Base-by-base conservation (phyloP, 2,329 filamentous ascomycete species). In the Bipolaris sorokiniana region DNA sequence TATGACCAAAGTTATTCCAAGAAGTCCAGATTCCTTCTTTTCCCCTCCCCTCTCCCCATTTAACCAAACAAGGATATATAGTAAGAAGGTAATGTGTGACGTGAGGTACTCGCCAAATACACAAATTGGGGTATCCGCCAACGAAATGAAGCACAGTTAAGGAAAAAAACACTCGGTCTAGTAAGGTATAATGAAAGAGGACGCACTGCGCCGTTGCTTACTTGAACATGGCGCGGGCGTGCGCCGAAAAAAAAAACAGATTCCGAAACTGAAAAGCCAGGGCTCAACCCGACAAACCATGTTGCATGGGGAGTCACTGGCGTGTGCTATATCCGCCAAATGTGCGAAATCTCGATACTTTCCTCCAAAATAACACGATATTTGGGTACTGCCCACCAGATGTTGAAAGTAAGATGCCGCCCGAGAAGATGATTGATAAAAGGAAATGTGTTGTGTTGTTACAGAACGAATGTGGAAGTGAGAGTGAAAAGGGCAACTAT, bases 101-200 rank as follows among this genome's bases (percentile, higher is more conserved):
- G 57, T 67, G 62, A 67, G 66, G 56, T 66, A 62, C 51, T 72
- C 62, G 69, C 70, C 67, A 73, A 74, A 72, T 70, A 65, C 69
- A 63, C 63, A 72, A 70, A 68, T 65, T 67, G 57, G 68, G 70
- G 70, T 73, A 73, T 73, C 67, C 70, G 71, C 69, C 69, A 66
- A 68, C 46, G 63, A 67, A 65, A 64, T 53, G 55, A 61, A 68
- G 53, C 48, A 65, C 61, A 66, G 59, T 58, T 65, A 64, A 68
- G 65, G 64, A 67, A 56, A 48, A 70, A 69, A 42, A 47, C 37
- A 47, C 40, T 57, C 65, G 57, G 64, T 72, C 70, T 73, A 73
- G 65, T 63, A 59, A 70, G 68, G 66, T 72, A 72, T 69, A 28
- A 72, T 69, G 45, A 37, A 16, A 37, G 61, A 59, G 59, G 63